phyloP scores from a whole-genome alignment of 345 rosid genomes.

The Brassica incana region DNA sequence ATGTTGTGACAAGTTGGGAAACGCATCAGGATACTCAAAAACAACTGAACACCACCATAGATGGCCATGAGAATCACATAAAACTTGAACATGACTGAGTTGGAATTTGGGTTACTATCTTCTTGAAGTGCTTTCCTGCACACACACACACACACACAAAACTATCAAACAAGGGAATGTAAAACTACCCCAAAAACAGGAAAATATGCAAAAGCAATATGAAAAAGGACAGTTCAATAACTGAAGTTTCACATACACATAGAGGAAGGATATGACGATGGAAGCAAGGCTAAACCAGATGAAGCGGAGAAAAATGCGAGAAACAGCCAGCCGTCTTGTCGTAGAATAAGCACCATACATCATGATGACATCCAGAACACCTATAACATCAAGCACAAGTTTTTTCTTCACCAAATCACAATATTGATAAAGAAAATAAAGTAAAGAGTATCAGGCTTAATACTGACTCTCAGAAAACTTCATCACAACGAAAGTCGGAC shows the following conservation, averaged over 20 bases:
- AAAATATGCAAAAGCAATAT: conserved; percentile 12
- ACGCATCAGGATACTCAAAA: conserved; percentile 82
- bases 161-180: conserved; percentile 22
- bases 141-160: neutral
- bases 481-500: conserved; percentile 95
- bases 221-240: conserved; percentile 11
- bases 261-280: conserved; percentile 71
- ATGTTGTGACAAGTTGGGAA: conserved; percentile 79
- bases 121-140: conserved; percentile 77
- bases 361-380: conserved; percentile 87
- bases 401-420: conserved; percentile 8
- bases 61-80: conserved; percentile 74
- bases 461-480: conserved; percentile 83
- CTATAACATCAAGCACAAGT: conserved; percentile 43
- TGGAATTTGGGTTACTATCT: conserved; percentile 39
- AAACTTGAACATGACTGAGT: conserved; percentile 53
- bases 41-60: conserved; percentile 81
- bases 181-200: conserved; percentile 1
- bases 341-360: conserved; percentile 98
- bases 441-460: conserved; percentile 1
- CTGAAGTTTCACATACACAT: conserved; percentile 64
- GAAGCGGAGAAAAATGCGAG: conserved; percentile 87
- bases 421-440: neutral
- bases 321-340: conserved; percentile 68
- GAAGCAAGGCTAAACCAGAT: conserved; percentile 81